Base-by-base conservation (phyloP, 2,329 filamentous ascomycete species). In the Aspergillus felis region DNA sequence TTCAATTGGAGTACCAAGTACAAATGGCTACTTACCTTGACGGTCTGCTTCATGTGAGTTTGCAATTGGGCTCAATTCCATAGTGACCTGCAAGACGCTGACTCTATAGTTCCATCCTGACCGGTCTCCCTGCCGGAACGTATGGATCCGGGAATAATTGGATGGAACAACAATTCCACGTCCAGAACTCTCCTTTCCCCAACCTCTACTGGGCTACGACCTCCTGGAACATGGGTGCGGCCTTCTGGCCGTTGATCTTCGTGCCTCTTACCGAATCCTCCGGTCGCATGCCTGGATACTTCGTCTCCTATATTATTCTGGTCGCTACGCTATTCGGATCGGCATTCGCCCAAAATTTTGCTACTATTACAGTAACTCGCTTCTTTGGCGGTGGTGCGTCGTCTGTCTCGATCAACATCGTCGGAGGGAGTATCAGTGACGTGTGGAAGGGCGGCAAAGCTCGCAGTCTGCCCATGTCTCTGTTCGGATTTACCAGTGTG, bases 351-450 rank as follows among this genome's bases (percentile, higher is more conserved):
- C 67, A 72, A 4, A 79, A 79, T 53, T 79, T 77, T 53, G 76
- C 78, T 0, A 79, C 78, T 0, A 59, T 80, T 3, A 71, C 79
- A 2, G 68, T 78, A 0, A 76, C 75, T 2, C 70, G 78, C 0
- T 76, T 79, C 53, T 75, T 80, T 38, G 75, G 75, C 3, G 78
- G 78, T 1, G 74, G 76, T 1, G 75, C 72, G 25, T 76, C 76
- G 1, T 77, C 74, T 0, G 73, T 78, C 1, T 70, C 76, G 1
- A 76, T 77, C 41, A 79, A 79, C 50, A 72, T 73, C 10, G 71
- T 73, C 8, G 71, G 70, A 3, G 71, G 71, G 1, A 72, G 68
- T 53, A 72, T 72, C 32, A 71, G 68, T 29, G 69, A 74, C 57
- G 65, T 74, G 20, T 73, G 77, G 78, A 61, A 66, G 17, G 70